phyloP scores from a whole-genome alignment of 441 rosid species.

The Erysimum cheiri region DNA sequence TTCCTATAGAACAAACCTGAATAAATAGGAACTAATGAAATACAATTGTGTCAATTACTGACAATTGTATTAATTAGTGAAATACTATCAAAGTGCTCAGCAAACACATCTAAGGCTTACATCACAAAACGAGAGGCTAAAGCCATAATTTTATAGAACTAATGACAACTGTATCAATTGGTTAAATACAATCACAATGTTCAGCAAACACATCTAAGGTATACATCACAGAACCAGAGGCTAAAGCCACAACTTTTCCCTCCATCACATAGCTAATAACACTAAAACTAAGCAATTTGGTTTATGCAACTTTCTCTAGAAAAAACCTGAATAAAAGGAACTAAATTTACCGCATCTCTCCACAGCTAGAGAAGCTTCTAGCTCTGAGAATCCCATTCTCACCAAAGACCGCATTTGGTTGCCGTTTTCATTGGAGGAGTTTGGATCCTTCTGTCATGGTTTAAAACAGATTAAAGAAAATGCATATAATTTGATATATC shows the following conservation, averaged over 20 bases:
- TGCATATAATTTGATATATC: neutral
- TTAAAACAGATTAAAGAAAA: neutral
- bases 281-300: neutral
- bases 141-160: constrained; percentile 4
- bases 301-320: neutral
- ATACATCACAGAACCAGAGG: too few species aligned
- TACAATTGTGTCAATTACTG: neutral
- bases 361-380: constrained; percentile 76
- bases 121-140: constrained; percentile 22
- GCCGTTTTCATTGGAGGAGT: constrained; percentile 44
- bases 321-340: constrained; percentile 2
- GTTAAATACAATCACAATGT: too few species aligned
- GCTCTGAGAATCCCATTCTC: constrained; percentile 72
- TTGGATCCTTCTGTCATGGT: constrained; percentile 31
- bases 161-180: too few species aligned
- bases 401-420: constrained; percentile 48
- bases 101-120: constrained; percentile 19
- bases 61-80: constrained; percentile 11
- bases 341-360: constrained; percentile 76
- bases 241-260: too few species aligned
- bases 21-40: neutral
- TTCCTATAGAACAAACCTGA: neutral
- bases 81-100: neutral
- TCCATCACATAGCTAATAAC: too few species aligned
- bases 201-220: too few species aligned